Evolutionary conservation across 192 early-diverging fungal genomes (phyloP), one percentile per base, ranked within the genome.

Genomic region (Coemansia sp.): DNA sequence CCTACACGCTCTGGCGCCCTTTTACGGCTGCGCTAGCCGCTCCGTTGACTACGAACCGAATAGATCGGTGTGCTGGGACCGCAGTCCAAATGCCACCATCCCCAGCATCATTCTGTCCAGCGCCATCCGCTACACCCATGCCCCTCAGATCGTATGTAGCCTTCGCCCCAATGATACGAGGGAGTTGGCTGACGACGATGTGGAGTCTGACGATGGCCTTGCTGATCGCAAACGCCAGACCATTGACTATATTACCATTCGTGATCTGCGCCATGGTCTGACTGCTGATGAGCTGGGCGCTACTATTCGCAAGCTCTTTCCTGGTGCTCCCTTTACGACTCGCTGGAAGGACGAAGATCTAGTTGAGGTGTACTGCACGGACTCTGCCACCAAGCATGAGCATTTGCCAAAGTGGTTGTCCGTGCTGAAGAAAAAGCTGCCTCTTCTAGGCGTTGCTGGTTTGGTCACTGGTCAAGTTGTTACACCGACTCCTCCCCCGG

Each of bases 1-100:
- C 69, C 73, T 95, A 34, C 88, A 92, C 53, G 89, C 86, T 13
- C 79, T 96, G 59, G 88, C 87, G n/a, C 80, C 84, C n/a, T 84
- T 87, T 53, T 97, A 96, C 79, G 79, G 88, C 53, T 81, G 94
- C 37, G 67, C 76, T 0, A 88, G 89, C 36, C 88, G 91, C 53
- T 88, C 92, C n/a, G 72, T 95, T 10, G 96, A 98, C 77, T 85
- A 86, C 27, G 89, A 94, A 72, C 91, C 91, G 0, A 71, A 84
- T 34, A 84, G 91, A 14, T 94, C 88, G 24, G 91, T 95, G 27
- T 79, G 70, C 61, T 84, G 82, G 82, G 76, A 73, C 46, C 69
- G 74, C 42, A 63, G 60, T 2, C 16, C 60, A 27, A 61, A 66
- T 24, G 37, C 79, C 19, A 70, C 74, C 2, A 62, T 81, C 36